phyloP scores from a whole-genome alignment of 2,329 filamentous ascomycete species.

The Chaetomium olivaceum region DNA sequence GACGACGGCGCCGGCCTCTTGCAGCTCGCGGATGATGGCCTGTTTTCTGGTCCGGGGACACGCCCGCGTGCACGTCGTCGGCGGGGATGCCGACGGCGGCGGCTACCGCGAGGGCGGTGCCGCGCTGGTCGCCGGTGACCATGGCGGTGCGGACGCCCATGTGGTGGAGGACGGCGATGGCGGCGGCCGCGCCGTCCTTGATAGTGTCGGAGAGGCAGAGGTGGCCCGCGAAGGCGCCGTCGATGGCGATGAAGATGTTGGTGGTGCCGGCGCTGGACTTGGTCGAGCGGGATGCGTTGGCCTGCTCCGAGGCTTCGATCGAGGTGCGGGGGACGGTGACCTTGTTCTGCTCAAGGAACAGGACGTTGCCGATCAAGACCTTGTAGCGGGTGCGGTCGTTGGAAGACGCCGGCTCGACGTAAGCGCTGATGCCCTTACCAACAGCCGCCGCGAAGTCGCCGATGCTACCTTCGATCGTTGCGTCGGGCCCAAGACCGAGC shows the following conservation, averaged over 20 bases:
- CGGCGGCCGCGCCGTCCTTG: constrained; percentile 80
- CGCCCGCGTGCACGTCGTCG: constrained; percentile 79
- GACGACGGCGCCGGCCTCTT: constrained; percentile 67
- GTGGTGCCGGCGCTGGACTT: constrained; percentile 69
- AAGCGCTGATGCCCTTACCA: constrained; percentile 80
- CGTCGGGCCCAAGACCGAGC: constrained; percentile 70
- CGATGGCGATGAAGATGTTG: constrained; percentile 87
- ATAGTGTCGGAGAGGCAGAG: constrained; percentile 86
- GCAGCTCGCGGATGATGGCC: constrained; percentile 74
- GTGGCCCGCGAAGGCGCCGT: constrained; percentile 76
- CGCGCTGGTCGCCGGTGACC: constrained; percentile 87
- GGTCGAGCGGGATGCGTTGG: constrained; percentile 47
- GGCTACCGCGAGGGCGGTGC: constrained; percentile 83
- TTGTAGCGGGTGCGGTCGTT: constrained; percentile 71
- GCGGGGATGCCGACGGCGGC: constrained; percentile 75
- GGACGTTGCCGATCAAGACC: constrained; percentile 80
- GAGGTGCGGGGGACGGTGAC: constrained; percentile 66
- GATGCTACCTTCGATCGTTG: constrained; percentile 76
- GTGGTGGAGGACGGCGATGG: constrained; percentile 76
- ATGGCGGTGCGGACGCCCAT: constrained; percentile 89
- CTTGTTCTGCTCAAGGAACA: constrained; percentile 70
- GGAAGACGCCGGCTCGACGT: constrained; percentile 72
- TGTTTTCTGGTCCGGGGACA: constrained; percentile 93
- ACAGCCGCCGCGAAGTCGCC: constrained; percentile 82
- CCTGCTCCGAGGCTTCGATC: constrained; percentile 62